Evolutionary conservation across 441 rosid species (phyloP), one percentile per base, ranked within the genome.

Genomic region (Isatis lusitanica): DNA sequence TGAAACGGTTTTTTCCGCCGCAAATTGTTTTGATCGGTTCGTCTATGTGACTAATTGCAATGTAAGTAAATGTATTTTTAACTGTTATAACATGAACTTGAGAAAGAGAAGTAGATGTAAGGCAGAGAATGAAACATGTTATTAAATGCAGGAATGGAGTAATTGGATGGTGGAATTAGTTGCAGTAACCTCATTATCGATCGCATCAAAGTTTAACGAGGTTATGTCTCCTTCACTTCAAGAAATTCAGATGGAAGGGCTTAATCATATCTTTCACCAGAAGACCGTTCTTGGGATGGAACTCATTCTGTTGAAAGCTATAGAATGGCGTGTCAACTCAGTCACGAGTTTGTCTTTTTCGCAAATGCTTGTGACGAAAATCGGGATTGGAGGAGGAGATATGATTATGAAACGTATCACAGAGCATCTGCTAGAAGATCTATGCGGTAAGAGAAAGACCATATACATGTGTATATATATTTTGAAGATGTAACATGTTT

Each of bases 131-230:
- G 11, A 3, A 5, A 6, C 1, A 15, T 9, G 1, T 4, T 0
- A 38, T 46, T 2, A 2, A 50, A 48, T 16, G 35, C 28, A 74
- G 98, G 87, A 60, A 63, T 87, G 91, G 94, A 79, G 81, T n/a
- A 65, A 72, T n/a, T 89, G 96, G 94, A 90, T 88, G 90, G 80
- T 86, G 56, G 92, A 93, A 63, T 70, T 91, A 62, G 51, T 88
- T 2, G 74, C 84, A 0, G 50, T 91, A 3, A 84, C 96, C 12
- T 87, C 96, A 70, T 70, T 93, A 70, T 88, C 91, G 2, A 81
- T 91, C 12, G 91, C 97, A 0, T 71, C 88, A 16, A 93, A 93
- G 79, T 88, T 88, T 63, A 82, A 17, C 4, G 97, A 91, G 56
- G 85, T 82, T 26, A 65, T 55, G 15, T 15, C 71, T 16, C 86